A percentile compares a stretch with the other conserved stretches of the same genome.
Conservation (phyloP, 208 protist genomes). For the Jaenimonas drosophilae region DNA sequence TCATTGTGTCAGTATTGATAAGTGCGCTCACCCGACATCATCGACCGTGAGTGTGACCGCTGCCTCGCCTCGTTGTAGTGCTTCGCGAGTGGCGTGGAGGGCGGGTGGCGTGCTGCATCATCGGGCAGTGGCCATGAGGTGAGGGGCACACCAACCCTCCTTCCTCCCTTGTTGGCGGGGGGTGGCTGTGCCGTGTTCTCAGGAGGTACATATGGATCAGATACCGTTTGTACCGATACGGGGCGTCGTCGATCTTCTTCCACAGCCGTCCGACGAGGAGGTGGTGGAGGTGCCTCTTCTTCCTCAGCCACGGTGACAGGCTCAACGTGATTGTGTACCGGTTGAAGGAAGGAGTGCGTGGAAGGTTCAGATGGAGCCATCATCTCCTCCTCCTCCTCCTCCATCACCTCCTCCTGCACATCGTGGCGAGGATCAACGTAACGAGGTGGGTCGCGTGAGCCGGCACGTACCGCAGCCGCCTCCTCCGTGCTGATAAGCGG, state of each 20-base stretch:
- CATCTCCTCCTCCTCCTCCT: too few species aligned
- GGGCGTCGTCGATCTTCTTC: too few species aligned
- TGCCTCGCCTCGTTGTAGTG: not conserved
- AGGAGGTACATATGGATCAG: not conserved
- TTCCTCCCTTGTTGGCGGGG: not conserved
- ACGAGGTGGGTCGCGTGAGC: too few species aligned
- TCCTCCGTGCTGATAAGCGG: too few species aligned
- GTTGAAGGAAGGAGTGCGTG: too few species aligned
- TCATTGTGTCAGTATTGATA: too few species aligned
- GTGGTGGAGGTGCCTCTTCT: not conserved
- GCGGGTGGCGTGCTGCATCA: not conserved
- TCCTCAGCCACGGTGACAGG: not conserved
- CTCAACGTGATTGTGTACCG: too few species aligned
- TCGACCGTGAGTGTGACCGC: not conserved
- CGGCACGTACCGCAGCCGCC: too few species aligned
- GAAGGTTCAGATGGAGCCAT: too few species aligned
- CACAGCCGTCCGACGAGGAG: not conserved
- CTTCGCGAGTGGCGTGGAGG: not conserved
- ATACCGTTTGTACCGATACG: not conserved
- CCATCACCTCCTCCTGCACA: too few species aligned
- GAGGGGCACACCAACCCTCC: not conserved
- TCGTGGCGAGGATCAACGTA: too few species aligned
- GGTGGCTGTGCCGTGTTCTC: not conserved
- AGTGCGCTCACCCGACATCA: too few species aligned
- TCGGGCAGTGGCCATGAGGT: constrained; percentile 1